These are phyloP conservation scores for Flaveria trinervia DNA, from an alignment of 129 eudicot species.

Conservation along the genomic window DNA sequence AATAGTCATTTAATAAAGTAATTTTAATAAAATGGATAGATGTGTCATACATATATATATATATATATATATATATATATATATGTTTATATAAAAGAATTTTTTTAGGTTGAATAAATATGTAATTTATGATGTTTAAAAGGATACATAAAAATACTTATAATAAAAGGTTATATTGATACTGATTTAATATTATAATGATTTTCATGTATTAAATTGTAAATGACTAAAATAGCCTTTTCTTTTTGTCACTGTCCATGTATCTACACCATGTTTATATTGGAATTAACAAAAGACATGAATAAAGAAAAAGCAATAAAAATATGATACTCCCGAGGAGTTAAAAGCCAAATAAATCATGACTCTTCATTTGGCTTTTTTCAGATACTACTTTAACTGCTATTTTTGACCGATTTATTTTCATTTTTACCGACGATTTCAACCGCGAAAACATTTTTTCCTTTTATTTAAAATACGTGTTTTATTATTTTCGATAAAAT, in stretches of 20 bases:
- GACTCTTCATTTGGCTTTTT: slow-evolving; percentile 41
- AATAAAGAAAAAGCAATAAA: slow-evolving; percentile 35
- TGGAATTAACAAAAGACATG: slow-evolving; percentile 44
- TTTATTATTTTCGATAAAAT: not conserved
- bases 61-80: too few species aligned
- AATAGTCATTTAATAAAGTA: too few species aligned
- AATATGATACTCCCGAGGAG: slow-evolving; percentile 37
- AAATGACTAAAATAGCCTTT: slow-evolving; percentile 31
- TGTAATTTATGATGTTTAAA: too few species aligned
- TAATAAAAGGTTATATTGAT: not conserved
- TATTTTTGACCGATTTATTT: slow-evolving; percentile 31
- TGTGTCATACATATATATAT: too few species aligned
- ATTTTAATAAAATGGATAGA: too few species aligned
- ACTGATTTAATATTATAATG: not conserved
- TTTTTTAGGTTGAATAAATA: too few species aligned
- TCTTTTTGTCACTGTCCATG: slow-evolving; percentile 18
- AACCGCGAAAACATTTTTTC: not conserved
- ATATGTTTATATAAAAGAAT: too few species aligned
- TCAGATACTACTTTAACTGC: slow-evolving; percentile 36
- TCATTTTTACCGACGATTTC: slow-evolving; percentile 13
- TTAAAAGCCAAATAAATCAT: slow-evolving; percentile 40
- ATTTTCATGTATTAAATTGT: not conserved
- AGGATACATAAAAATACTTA: too few species aligned
- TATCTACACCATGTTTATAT: slow-evolving; percentile 21
- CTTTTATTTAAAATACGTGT: not conserved